Conservation (phyloP, 108 stramenopile genomes). For the Nannochloropsis gaditana region DNA sequence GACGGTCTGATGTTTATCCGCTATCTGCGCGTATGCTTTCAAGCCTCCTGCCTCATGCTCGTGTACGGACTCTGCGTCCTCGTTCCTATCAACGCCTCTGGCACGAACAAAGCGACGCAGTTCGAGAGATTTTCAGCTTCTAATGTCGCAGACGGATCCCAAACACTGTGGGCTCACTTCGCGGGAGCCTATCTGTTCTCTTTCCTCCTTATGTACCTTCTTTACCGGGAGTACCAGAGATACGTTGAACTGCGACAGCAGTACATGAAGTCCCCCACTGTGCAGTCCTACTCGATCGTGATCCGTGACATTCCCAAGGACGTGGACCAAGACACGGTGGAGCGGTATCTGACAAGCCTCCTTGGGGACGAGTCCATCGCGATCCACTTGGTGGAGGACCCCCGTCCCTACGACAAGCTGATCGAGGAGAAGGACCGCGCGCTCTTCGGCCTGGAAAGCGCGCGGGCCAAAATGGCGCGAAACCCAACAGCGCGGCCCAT, state of each 20-base stretch:
- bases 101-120: background rate
- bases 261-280: background rate
- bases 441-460: background rate
- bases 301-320: slow-evolving; percentile 15
- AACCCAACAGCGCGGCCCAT: background rate
- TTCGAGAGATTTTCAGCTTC: background rate
- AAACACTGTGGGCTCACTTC: background rate
- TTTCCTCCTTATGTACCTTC: background rate
- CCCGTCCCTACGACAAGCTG: background rate
- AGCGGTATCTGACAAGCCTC: background rate
- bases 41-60: background rate
- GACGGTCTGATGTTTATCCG: background rate
- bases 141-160: background rate
- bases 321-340: background rate
- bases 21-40: background rate
- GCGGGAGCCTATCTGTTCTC: background rate
- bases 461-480: background rate
- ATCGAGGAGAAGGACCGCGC: background rate
- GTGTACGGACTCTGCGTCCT: background rate
- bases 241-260: slow-evolving; percentile 4
- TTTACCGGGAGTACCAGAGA: background rate
- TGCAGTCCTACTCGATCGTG: slow-evolving; percentile 1
- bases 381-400: slow-evolving; percentile 4
- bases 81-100: background rate
- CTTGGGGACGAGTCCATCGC: background rate